Evolutionary conservation across 345 rosid genomes (phyloP).

Genomic region (Conringia planisiliqua): DNA sequence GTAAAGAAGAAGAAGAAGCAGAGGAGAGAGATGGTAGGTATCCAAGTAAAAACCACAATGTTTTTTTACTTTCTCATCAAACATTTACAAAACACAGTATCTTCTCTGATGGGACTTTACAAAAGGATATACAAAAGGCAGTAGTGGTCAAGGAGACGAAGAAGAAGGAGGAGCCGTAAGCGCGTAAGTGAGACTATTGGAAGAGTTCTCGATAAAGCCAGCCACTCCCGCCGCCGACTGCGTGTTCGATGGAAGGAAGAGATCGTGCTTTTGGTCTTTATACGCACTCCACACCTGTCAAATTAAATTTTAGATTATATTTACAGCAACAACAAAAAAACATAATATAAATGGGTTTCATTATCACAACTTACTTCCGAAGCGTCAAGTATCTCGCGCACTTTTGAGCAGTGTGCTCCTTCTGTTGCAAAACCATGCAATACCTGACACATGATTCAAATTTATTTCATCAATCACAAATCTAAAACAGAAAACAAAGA

Average conservation of each 20-base stretch:
- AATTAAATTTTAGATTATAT: background rate
- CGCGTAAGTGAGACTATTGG: slow-evolving; percentile 73
- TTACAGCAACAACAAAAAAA: background rate
- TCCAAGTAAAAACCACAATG: background rate
- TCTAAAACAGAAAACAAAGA: background rate
- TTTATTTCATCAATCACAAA: background rate
- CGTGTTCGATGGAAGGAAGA: slow-evolving; percentile 90
- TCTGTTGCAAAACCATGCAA: slow-evolving; percentile 95
- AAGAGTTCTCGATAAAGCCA: slow-evolving; percentile 85
- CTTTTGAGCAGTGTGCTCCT: slow-evolving; percentile 92
- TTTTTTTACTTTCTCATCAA: slow-evolving; percentile 16
- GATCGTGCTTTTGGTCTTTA: slow-evolving; percentile 97
- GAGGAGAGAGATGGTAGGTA: background rate
- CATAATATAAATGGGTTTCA: background rate
- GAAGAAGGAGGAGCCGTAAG: slow-evolving; percentile 68
- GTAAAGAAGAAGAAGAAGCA: no score
- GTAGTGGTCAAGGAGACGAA: slow-evolving; percentile 11
- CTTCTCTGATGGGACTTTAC: slow-evolving; percentile 27
- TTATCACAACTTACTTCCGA: slow-evolving; percentile 68
- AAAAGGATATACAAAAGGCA: slow-evolving; percentile 19
- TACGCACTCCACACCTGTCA: slow-evolving; percentile 91
- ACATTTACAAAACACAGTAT: slow-evolving; percentile 28
- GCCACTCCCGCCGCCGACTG: slow-evolving; percentile 98
- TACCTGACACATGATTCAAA: slow-evolving; percentile 46
- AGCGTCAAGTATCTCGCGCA: slow-evolving; percentile 77